phyloP scores from a whole-genome alignment of 2,329 filamentous ascomycete species.

The Aspergillus fumigatiaffinis region DNA sequence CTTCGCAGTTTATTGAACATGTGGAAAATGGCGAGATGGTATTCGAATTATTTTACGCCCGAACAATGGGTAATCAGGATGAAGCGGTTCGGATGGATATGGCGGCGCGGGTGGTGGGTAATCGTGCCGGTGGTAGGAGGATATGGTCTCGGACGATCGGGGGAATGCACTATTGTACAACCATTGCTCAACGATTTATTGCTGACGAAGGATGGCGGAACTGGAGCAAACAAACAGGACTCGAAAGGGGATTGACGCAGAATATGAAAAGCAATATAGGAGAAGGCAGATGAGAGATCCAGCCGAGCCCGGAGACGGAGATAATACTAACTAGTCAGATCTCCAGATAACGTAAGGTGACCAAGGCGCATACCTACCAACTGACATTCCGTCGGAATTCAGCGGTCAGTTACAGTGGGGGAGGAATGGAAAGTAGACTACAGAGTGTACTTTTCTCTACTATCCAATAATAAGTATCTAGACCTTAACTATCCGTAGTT shows the following conservation, averaged over 20 bases:
- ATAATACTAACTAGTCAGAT: slow-evolving; percentile 6
- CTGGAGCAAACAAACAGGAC: not conserved
- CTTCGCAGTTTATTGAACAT: not conserved
- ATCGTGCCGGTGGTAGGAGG: not conserved
- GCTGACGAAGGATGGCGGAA: not conserved
- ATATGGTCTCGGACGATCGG: not conserved
- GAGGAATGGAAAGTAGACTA: too few species aligned
- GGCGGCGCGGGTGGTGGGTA: not conserved
- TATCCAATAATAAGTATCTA: not conserved
- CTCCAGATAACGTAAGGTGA: slow-evolving; percentile 17
- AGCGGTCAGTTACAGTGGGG: not conserved
- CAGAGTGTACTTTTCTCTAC: not conserved
- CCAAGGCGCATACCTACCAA: not conserved
- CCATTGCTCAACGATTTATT: not conserved
- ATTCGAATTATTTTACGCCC: not conserved
- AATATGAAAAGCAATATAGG: not conserved
- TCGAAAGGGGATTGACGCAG: not conserved
- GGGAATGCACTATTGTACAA: not conserved
- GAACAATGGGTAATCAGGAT: not conserved
- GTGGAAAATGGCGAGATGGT: not conserved
- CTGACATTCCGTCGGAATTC: not conserved
- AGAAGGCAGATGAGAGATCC: slow-evolving; percentile 8
- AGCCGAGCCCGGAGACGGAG: slow-evolving; percentile 17
- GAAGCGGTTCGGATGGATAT: not conserved
- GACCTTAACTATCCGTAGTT: not conserved